Base-by-base conservation (phyloP, 352 stramenopile species). In the Globisporangium megalacanthum region DNA sequence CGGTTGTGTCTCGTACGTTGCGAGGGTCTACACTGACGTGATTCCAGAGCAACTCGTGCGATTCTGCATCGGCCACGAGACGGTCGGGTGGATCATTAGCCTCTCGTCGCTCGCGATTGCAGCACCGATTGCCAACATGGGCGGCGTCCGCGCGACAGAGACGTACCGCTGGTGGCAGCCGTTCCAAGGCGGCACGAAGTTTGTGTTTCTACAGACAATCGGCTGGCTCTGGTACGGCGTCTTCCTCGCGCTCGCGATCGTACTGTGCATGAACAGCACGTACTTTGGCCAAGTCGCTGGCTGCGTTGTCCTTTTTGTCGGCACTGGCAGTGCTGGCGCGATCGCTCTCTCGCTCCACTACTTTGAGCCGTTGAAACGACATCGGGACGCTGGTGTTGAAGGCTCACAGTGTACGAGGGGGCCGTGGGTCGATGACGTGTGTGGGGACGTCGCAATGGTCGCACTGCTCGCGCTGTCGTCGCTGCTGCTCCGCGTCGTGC, bases 141-240 rank as follows among this genome's bases (percentile, higher is more conserved):
- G 73, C 4, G 71, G 68, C 2, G 64, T 75, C 4, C 71, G 75
- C 19, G 57, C 65, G 0, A 36, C 64, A 0, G 45, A 66, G 13
- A 41, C 49, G 10, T 86, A 73, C 47, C 50, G 42, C 0, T 75
- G 72, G 68, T 86, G 71, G 71, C 75, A 86, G 13, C 75, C 75
- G 5, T 86, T 86, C 49, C 47, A 70, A 3, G 75, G 75, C 13
- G 74, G 72, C n/a, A 80, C 75, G 1, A 79, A 77, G 49, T 86
- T 78, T 57, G 65, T 83, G 7, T 86, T 86, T 52, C 49, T 86
- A 14, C 75, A 86, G 64, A 77, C 68, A 6, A 64, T 86, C 5
- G 75, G 75, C 3, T 86, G 75, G 75, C 60, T 83, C 19, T 86
- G 75, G 75, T 86, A 83, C 36, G 70, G 63, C 0, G 69, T 78